Percentiles rank a stretch among this genome's conserved stretches.
Conservation (phyloP, 768 basidiomycete genomes). For the Leccinum subtestaceum region DNA sequence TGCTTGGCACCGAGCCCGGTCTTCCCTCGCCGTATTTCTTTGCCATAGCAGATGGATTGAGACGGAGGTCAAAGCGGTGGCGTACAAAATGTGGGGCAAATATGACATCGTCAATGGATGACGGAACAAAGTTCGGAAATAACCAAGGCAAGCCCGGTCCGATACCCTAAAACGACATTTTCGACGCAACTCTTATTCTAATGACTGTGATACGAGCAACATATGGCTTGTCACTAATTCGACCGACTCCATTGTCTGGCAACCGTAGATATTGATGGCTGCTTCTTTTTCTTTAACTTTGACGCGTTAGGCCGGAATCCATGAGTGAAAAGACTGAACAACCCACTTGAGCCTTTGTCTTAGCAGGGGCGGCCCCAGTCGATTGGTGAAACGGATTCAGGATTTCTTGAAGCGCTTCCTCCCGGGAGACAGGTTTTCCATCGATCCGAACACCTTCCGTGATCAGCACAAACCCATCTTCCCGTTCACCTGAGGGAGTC, state of each 20-base stretch:
- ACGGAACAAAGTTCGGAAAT: background rate
- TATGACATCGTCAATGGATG: slow-evolving; percentile 36
- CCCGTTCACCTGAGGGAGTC: slow-evolving; percentile 7
- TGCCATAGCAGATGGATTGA: slow-evolving; percentile 64
- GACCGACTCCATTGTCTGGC: slow-evolving; percentile 6
- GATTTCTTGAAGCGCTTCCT: slow-evolving; percentile 21
- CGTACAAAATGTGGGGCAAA: slow-evolving; percentile 63
- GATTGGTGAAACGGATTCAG: slow-evolving; percentile 16
- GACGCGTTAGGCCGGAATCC: slow-evolving; percentile 7
- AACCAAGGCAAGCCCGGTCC: background rate
- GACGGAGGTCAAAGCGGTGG: slow-evolving; percentile 62
- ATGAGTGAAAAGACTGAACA: background rate
- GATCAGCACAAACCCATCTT: slow-evolving; percentile 22
- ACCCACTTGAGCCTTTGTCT: slow-evolving; percentile 20
- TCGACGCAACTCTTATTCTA: background rate
- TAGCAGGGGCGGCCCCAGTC: slow-evolving; percentile 1
- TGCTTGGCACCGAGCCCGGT: slow-evolving; percentile 52
- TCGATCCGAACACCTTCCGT: slow-evolving; percentile 27
- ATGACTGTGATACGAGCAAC: background rate
- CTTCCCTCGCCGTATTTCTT: slow-evolving; percentile 48
- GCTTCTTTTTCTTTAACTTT: slow-evolving; percentile 21
- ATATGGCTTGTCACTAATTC: background rate
- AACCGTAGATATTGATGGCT: background rate
- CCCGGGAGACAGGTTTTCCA: slow-evolving; percentile 20
- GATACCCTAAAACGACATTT: background rate